A percentile compares a stretch with the other conserved stretches of the same genome.
Conservation (phyloP, 179 eudicot species). For the Spergularia azorica region DNA sequence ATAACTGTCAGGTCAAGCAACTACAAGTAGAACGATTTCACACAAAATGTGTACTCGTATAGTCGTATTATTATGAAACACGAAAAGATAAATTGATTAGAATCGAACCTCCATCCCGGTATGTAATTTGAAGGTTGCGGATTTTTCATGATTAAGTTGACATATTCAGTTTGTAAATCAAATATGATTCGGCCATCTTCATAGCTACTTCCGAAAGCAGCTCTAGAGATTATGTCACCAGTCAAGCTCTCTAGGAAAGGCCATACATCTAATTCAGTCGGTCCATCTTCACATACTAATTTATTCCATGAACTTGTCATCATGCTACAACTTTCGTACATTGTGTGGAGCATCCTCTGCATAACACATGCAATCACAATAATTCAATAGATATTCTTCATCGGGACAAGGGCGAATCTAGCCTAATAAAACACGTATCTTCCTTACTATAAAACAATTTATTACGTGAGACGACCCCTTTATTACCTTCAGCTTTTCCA, state of each 20-base stretch:
- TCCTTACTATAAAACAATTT: background rate
- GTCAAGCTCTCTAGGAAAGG: constrained; percentile 21
- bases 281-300: background rate
- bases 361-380: background rate
- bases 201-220: constrained; percentile 27
- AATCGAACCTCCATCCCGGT: constrained; percentile 17
- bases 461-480: background rate
- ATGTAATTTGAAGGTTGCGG: constrained; percentile 23
- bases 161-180: constrained; percentile 15
- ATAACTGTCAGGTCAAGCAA: too few species aligned
- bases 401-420: too few species aligned
- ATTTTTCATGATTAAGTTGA: constrained; percentile 16
- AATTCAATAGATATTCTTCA: too few species aligned
- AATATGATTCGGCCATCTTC: constrained; percentile 15
- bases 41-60: background rate
- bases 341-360: constrained; percentile 18
- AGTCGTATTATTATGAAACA: constrained; percentile 8
- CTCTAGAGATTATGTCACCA: constrained; percentile 24
- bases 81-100: background rate
- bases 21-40: too few species aligned
- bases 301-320: constrained; percentile 20
- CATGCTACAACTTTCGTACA: constrained; percentile 19
- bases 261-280: constrained; percentile 19
- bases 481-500: constrained; percentile 38
- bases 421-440: too few species aligned